phyloP scores from a whole-genome alignment of 495 filamentous ascomycete species.

The Trichodelitschia bisporula region DNA sequence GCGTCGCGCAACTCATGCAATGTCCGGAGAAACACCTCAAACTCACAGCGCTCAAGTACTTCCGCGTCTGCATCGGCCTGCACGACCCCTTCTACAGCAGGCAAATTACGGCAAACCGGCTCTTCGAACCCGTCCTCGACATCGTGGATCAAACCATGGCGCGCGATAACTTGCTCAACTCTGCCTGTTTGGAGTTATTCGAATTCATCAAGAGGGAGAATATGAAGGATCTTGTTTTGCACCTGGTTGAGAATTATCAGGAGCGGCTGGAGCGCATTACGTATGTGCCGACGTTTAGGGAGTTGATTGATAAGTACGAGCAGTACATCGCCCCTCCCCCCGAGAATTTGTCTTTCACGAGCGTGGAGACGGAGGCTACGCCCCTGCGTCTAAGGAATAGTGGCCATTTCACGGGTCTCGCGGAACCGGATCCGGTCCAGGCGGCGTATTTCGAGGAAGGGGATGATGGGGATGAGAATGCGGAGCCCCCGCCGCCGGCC shows the following conservation, averaged over 20 bases:
- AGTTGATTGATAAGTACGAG: slow-evolving; percentile 55
- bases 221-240: slow-evolving; percentile 55
- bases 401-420: slow-evolving; percentile 44
- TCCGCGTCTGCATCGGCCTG: slow-evolving; percentile 63
- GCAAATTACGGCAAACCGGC: slow-evolving; percentile 59
- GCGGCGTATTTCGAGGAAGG: slow-evolving; percentile 88
- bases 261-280: slow-evolving; percentile 54
- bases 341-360: slow-evolving; percentile 8
- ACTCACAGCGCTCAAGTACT: slow-evolving; percentile 82
- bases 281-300: slow-evolving; percentile 70
- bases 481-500: slow-evolving; percentile 11
- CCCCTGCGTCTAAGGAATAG: too few relatives aligned
- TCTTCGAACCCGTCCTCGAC: slow-evolving; percentile 71
- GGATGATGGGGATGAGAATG: slow-evolving; percentile 67
- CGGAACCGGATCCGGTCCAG: slow-evolving; percentile 67
- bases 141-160: slow-evolving; percentile 80
- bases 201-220: slow-evolving; percentile 57
- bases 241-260: slow-evolving; percentile 74
- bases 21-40: slow-evolving; percentile 86
- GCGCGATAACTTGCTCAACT: slow-evolving; percentile 86
- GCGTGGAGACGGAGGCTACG: slow-evolving; percentile 8
- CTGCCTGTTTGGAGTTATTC: slow-evolving; percentile 89
- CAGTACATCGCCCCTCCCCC: slow-evolving; percentile 19
- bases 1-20: slow-evolving; percentile 59
- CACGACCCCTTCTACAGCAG: slow-evolving; percentile 85